Base-by-base conservation (phyloP, 2,329 filamentous ascomycete species). In the Ophiostoma himal-ulmi region DNA sequence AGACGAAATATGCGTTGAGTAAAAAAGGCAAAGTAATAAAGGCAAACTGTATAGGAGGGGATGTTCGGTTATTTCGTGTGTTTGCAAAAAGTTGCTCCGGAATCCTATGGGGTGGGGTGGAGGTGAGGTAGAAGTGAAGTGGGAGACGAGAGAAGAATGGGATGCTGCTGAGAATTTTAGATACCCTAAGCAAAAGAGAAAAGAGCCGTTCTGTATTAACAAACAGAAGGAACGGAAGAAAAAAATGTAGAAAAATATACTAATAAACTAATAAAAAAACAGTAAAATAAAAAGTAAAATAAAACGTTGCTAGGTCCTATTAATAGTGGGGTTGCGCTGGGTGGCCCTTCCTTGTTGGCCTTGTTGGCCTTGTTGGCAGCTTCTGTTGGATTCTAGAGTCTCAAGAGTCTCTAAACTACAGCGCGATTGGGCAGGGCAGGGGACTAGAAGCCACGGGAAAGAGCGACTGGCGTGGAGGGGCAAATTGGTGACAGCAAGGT, bases 101-200 rank as follows among this genome's bases (percentile, higher is more conserved):
- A 17, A 17, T 64, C 60, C 60, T 37, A 37, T 64, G 34, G 60
- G 11, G 60, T 64, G 60, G 62, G 62, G 62, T 65, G 60, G 60
- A 64, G 60, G 20, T 37, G 36, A 39, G 36, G 62, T 65, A 65
- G 62, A 65, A 65, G 62, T 65, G 57, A 22, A 22, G 62, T 39
- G 62, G 62, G 62, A 65, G 36, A 39, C 62, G 17, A 65, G 13
- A 36, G 34, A 39, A 39, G n/a, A 20, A 39, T 65, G 36, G 62
- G 62, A 65, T 65, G 7, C 36, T 65, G 62, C 36, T 65, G 62
- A 65, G 62, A 65, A 65, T 65, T 65, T 39, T 6, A 65, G 60
- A 65, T 39, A 39, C 60, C 30, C 60, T 64, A 64, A 64, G 44
- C 52, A 57, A 17, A 57, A 57, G 17, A 14, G 17, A n/a, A 62